Evolutionary conservation across 2,329 filamentous ascomycete species (phyloP).

Genomic region (Didymella pomorum): DNA sequence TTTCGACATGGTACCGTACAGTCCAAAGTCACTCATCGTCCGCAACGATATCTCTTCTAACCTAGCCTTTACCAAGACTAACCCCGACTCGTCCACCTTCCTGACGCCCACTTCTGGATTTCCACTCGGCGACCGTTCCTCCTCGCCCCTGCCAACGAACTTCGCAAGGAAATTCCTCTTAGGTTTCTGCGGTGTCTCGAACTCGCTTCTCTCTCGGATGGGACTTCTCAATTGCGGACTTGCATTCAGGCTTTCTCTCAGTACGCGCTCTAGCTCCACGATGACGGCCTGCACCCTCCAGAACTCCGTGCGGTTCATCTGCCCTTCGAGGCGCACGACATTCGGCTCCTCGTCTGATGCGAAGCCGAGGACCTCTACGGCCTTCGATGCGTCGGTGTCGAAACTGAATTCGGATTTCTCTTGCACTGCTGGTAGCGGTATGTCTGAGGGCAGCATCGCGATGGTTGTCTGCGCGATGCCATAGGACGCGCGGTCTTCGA

Average conservation of each 20-base stretch:
- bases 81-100: constrained; percentile 20
- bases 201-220: constrained; percentile 6
- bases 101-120: constrained; percentile 34
- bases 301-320: constrained; percentile 54
- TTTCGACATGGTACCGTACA: constrained; percentile 48
- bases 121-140: constrained; percentile 28
- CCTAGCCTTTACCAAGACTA: constrained; percentile 39
- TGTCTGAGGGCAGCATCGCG: constrained; percentile 56
- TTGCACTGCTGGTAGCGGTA: constrained; percentile 33
- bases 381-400: constrained; percentile 27
- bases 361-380: constrained; percentile 52
- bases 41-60: constrained; percentile 46
- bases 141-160: constrained; percentile 32
- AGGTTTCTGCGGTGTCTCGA: constrained; percentile 14
- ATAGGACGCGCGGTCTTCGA: constrained; percentile 51
- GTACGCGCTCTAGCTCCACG: constrained; percentile 49
- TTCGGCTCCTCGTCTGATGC: constrained; percentile 51
- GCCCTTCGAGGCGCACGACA: constrained; percentile 51
- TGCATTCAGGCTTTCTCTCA: constrained; percentile 46
- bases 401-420: constrained; percentile 46
- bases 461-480: constrained; percentile 56
- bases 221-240: constrained; percentile 22
- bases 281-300: constrained; percentile 55
- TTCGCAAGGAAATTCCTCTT: constrained; percentile 35
- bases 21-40: constrained; percentile 47